These are phyloP conservation scores for Borealophlyctis nickersoniae DNA, from an alignment of 192 early-diverging fungal species.

Conservation along the genomic window DNA sequence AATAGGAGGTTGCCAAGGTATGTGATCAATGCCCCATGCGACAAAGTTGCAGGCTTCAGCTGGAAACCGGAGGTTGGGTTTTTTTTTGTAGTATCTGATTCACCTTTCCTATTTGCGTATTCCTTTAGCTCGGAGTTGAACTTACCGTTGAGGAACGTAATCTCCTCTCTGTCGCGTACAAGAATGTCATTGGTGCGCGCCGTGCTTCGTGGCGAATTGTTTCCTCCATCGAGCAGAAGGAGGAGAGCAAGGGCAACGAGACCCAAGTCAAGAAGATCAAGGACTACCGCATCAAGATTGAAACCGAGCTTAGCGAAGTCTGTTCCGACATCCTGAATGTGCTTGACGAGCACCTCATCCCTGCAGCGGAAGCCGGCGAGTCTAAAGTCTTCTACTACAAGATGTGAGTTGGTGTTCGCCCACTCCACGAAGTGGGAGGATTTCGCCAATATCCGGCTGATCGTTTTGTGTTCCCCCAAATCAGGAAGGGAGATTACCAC, in stretches of 20 bases:
- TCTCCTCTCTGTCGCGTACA: slow-evolving; percentile 97
- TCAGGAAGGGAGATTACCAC: slow-evolving; percentile 99
- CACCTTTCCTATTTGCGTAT: slow-evolving; percentile 66
- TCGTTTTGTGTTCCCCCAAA: slow-evolving; percentile 15
- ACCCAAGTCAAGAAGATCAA: slow-evolving; percentile 90
- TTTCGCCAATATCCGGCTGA: slow-evolving; percentile 10
- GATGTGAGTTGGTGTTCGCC: slow-evolving; percentile 68
- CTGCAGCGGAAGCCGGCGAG: slow-evolving; percentile 87
- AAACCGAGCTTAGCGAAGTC: slow-evolving; percentile 89
- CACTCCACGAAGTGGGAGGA: background rate
- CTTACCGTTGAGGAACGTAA: slow-evolving; percentile 98
- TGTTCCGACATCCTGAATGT: slow-evolving; percentile 95
- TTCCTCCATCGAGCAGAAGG: slow-evolving; percentile 99
- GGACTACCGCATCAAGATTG: slow-evolving; percentile 92
- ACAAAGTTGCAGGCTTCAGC: background rate
- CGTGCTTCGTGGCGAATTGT: slow-evolving; percentile 99
- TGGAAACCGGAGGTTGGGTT: background rate
- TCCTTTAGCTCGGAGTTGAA: slow-evolving; percentile 80
- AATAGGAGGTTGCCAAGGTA: slow-evolving; percentile 81
- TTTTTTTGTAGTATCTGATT: slow-evolving; percentile 10
- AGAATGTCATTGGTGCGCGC: slow-evolving; percentile 99
- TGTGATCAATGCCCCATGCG: slow-evolving; percentile 1
- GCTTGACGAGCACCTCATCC: slow-evolving; percentile 86
- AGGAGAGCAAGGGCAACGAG: slow-evolving; percentile 89
- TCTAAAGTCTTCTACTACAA: slow-evolving; percentile 99